A percentile compares a stretch with the other conserved stretches of the same genome.
phyloP scores from a whole-genome alignment of 2,329 filamentous ascomycete species.

The Hypoxylon sp. region DNA sequence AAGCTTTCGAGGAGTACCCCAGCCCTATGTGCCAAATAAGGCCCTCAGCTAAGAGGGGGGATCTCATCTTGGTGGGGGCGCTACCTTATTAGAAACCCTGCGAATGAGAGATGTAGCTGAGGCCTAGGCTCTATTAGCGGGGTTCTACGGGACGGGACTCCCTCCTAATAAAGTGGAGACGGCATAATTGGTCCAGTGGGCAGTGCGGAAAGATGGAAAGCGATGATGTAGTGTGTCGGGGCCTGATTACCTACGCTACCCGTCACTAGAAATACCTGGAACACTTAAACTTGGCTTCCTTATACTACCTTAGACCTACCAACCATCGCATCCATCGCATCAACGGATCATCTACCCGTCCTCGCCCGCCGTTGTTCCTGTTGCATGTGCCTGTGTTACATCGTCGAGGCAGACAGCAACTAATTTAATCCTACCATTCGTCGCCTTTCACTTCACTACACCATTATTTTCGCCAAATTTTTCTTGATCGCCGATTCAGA shows the following conservation, averaged over 20 bases:
- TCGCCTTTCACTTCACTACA: conserved; percentile 39
- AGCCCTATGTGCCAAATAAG: conserved; percentile 33
- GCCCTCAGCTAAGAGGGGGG: conserved; percentile 27
- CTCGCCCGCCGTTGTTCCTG: conserved; percentile 35
- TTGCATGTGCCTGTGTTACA: conserved; percentile 46
- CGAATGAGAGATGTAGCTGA: conserved; percentile 18
- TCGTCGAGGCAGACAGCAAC: conserved; percentile 37
- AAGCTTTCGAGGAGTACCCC: neutral
- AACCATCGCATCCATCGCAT: conserved; percentile 30
- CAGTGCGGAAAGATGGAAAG: conserved; percentile 20
- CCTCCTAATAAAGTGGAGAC: conserved; percentile 37
- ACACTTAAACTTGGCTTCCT: conserved; percentile 21
- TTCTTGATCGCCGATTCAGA: conserved; percentile 38
- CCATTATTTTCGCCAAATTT: conserved; percentile 37
- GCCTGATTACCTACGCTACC: conserved; percentile 30
- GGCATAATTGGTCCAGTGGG: conserved; percentile 4
- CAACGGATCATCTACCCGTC: conserved; percentile 40
- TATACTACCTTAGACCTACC: conserved; percentile 15
- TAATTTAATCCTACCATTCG: conserved; percentile 34
- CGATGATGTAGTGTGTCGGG: conserved; percentile 41
- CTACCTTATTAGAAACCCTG: conserved; percentile 26
- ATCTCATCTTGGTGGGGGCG: conserved; percentile 24
- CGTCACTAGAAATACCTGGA: conserved; percentile 20
- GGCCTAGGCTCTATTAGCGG: conserved; percentile 42
- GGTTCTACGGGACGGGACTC: conserved; percentile 38